phyloP scores from a whole-genome alignment of 495 filamentous ascomycete genomes.

The Hypoxylon fragiforme region DNA sequence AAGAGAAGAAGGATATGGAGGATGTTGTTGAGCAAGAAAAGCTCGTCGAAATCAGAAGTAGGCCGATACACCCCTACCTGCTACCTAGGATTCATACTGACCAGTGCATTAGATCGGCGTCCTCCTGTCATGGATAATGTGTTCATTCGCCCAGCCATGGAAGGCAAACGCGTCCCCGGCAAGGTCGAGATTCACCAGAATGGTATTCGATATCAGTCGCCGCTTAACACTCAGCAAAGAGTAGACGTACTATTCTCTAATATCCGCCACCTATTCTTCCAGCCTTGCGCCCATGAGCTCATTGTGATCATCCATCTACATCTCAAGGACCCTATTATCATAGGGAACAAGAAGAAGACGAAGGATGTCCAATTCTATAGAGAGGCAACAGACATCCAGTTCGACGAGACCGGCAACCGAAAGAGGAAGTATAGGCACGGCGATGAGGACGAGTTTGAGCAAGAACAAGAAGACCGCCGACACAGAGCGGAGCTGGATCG shows the following conservation, averaged over 20 bases:
- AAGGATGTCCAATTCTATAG: slow-evolving; percentile 98
- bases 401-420: slow-evolving; percentile 97
- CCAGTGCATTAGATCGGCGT: slow-evolving; percentile 66
- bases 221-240: slow-evolving; percentile 74
- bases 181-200: slow-evolving; percentile 98
- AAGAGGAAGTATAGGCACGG: slow-evolving; percentile 98
- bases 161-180: slow-evolving; percentile 93
- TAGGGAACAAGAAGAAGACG: slow-evolving; percentile 95
- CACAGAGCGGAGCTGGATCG: slow-evolving; percentile 89
- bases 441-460: slow-evolving; percentile 98
- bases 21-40: slow-evolving; percentile 99
- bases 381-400: slow-evolving; percentile 97
- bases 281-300: slow-evolving; percentile 91
- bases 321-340: slow-evolving; percentile 96
- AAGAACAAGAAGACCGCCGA: slow-evolving; percentile 94
- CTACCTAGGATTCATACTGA: slow-evolving; percentile 36
- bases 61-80: slow-evolving; percentile 30
- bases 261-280: slow-evolving; percentile 98
- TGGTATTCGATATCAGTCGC: slow-evolving; percentile 93
- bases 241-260: slow-evolving; percentile 98
- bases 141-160: slow-evolving; percentile 89
- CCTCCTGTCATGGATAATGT: slow-evolving; percentile 86
- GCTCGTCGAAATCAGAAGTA: slow-evolving; percentile 86
- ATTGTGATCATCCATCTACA: slow-evolving; percentile 99
- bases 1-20: slow-evolving; percentile 99